phyloP scores from a whole-genome alignment of 1,284 basidiomycete genomes.

The Puccinia polysora region DNA sequence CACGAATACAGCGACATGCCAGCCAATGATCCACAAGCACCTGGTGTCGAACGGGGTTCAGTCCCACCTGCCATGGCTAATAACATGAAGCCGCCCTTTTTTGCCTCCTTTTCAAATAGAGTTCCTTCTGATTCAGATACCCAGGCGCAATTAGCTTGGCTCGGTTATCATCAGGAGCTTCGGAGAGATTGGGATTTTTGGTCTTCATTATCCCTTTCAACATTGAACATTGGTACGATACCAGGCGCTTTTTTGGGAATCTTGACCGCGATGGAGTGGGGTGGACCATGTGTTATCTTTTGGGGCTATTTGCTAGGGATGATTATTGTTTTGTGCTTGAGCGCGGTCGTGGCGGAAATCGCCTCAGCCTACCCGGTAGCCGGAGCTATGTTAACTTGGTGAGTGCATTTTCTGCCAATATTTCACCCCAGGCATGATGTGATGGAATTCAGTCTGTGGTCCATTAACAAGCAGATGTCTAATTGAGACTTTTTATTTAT shows the following conservation, averaged over 20 bases:
- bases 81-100: background rate
- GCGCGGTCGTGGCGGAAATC: constrained; percentile 35
- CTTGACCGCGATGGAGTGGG: constrained; percentile 29
- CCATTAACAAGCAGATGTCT: too few relatives aligned
- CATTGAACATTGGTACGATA: constrained; percentile 39
- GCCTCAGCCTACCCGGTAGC: constrained; percentile 39
- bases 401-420: background rate
- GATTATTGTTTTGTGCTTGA: constrained; percentile 32
- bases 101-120: background rate
- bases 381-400: constrained; percentile 42
- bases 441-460: too few relatives aligned
- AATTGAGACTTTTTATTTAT: background rate
- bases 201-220: constrained; percentile 31
- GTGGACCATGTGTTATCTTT: constrained; percentile 33
- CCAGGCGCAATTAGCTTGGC: constrained; percentile 38
- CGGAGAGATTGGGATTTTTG: constrained; percentile 42
- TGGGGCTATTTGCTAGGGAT: constrained; percentile 39
- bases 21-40: background rate
- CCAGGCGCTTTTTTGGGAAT: constrained; percentile 35
- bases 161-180: constrained; percentile 41
- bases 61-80: background rate
- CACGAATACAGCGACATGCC: background rate
- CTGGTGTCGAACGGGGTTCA: background rate
- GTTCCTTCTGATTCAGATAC: constrained; percentile 21
- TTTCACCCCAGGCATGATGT: too few relatives aligned